A percentile compares a stretch with the other conserved stretches of the same genome.
Evolutionary conservation across 73 alveolate genomes (phyloP).

Genomic region (Paramecium octaurelia): DNA sequence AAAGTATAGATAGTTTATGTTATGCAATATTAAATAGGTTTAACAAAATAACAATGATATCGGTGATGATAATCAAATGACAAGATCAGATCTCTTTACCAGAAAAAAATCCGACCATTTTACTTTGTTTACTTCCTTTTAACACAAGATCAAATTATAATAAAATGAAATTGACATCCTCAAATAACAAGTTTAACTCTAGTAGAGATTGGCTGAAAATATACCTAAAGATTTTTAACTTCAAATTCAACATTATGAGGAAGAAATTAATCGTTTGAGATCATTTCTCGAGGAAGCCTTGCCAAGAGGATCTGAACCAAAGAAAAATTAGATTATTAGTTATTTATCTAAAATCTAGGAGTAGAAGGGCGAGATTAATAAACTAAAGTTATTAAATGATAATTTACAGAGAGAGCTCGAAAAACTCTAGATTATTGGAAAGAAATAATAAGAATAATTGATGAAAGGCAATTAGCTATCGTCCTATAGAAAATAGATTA

Average conservation of each 20-base stretch:
- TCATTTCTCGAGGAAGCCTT: background rate
- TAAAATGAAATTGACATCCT: background rate
- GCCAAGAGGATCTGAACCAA: background rate
- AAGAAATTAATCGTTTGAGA: background rate
- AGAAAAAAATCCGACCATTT: background rate
- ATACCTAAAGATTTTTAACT: background rate
- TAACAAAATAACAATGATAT: background rate
- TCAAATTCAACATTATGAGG: background rate
- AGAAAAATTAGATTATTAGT: background rate
- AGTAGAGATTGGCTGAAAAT: background rate
- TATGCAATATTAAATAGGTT: background rate
- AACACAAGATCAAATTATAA: background rate
- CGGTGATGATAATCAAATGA: background rate
- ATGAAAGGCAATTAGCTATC: background rate
- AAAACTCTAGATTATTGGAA: background rate
- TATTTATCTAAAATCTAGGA: background rate
- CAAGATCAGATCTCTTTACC: background rate
- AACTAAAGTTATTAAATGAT: background rate
- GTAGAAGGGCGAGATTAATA: background rate
- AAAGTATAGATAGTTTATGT: background rate
- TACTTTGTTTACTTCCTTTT: background rate
- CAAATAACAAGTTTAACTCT: background rate
- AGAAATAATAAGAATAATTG: background rate
- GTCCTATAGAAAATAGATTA: background rate
- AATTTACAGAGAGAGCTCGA: background rate